These are phyloP conservation scores for Diplodia mutila DNA, from an alignment of 2,329 filamentous ascomycete genomes.

Conservation along the genomic window DNA sequence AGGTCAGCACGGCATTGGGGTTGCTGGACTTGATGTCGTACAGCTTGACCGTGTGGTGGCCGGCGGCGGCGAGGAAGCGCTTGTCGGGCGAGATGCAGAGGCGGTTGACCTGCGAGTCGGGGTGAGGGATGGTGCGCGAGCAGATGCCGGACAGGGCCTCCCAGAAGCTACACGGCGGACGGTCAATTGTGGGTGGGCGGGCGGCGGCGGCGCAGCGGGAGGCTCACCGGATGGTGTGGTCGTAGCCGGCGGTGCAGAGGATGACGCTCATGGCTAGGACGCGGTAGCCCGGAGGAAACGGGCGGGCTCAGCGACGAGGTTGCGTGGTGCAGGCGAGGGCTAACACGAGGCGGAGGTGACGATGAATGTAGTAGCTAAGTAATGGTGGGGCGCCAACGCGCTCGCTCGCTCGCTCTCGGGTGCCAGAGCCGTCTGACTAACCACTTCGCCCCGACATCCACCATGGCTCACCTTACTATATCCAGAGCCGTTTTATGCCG, in stretches of 20 bases:
- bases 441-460: too few relatives aligned
- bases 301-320: not conserved
- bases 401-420: too few relatives aligned
- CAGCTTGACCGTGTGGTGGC: constrained; percentile 87
- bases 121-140: constrained; percentile 95
- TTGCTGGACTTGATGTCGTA: constrained; percentile 99
- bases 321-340: not conserved
- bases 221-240: constrained; percentile 72
- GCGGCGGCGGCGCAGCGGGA: not conserved
- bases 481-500: too few relatives aligned
- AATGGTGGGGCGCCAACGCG: too few relatives aligned
- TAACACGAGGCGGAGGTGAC: too few relatives aligned
- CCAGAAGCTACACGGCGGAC: constrained; percentile 73
- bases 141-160: constrained; percentile 97
- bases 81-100: constrained; percentile 99
- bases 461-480: too few relatives aligned
- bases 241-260: constrained; percentile 72
- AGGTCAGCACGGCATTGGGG: constrained; percentile 86
- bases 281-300: not conserved
- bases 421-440: too few relatives aligned
- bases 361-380: too few relatives aligned
- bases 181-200: not conserved
- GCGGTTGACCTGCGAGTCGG: constrained; percentile 97
- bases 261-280: constrained; percentile 64
- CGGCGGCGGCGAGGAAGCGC: constrained; percentile 83